phyloP scores from a whole-genome alignment of 139 green algal genomes.

The Chlamydomonas schloesseri region DNA sequence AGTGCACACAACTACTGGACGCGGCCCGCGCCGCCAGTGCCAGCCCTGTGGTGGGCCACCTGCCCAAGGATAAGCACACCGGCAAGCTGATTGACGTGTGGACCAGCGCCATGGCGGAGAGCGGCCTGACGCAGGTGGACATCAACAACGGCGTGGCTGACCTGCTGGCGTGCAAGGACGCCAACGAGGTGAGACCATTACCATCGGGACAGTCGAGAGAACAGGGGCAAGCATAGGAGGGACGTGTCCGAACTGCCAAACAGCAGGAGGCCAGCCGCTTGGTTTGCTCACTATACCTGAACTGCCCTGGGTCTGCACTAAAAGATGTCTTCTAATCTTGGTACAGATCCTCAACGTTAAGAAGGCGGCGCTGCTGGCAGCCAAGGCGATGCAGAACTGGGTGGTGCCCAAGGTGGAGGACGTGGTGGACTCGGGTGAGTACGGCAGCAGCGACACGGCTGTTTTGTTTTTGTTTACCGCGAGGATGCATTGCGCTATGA shows the following conservation, averaged over 20 bases:
- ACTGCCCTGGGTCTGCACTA: too few relatives aligned
- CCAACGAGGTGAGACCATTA: slow-evolving; percentile 76
- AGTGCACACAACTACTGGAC: slow-evolving; percentile 73
- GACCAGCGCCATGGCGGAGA: slow-evolving; percentile 28
- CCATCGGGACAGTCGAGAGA: too few relatives aligned
- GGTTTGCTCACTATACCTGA: too few relatives aligned
- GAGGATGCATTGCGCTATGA: too few relatives aligned
- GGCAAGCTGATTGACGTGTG: slow-evolving; percentile 77
- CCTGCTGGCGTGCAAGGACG: slow-evolving; percentile 88
- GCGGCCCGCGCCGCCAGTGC: slow-evolving; percentile 50
- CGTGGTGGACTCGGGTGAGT: slow-evolving; percentile 30
- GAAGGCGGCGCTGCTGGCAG: slow-evolving; percentile 89
- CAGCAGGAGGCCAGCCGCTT: too few relatives aligned
- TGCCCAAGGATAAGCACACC: slow-evolving; percentile 84
- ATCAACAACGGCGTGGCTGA: slow-evolving; percentile 66
- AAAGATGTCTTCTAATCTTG: too few relatives aligned
- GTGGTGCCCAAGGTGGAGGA: slow-evolving; percentile 76
- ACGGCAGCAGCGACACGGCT: too few relatives aligned
- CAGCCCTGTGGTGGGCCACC: slow-evolving; percentile 62
- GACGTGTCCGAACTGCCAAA: too few relatives aligned
- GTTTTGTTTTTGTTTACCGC: too few relatives aligned
- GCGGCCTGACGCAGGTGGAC: slow-evolving; percentile 58
- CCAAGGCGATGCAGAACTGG: slow-evolving; percentile 78
- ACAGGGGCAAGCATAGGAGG: too few relatives aligned
- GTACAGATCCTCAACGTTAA: slow-evolving; percentile 77